Conservation (phyloP, 2,329 filamentous ascomycete species). For the Colletotrichum sp. region DNA sequence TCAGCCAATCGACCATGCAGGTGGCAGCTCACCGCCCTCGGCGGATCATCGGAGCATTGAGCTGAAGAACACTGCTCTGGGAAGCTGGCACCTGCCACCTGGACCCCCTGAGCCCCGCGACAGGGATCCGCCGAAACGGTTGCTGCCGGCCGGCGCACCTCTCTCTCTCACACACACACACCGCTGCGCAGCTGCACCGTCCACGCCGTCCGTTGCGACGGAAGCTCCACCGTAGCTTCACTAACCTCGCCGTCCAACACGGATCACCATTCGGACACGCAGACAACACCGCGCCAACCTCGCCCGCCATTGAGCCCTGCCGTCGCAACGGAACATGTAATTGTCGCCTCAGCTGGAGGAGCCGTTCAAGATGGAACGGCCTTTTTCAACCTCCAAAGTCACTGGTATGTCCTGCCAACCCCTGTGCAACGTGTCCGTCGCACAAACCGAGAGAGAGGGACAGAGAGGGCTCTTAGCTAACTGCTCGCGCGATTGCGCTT, state of each 20-base stretch:
- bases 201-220: background rate
- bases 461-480: background rate
- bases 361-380: slow-evolving; percentile 65
- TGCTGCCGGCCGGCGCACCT: background rate
- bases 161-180: background rate
- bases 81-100: background rate
- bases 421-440: background rate
- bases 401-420: slow-evolving; percentile 58
- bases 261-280: background rate
- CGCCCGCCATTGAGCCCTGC: background rate
- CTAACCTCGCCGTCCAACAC: background rate
- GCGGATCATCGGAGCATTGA: background rate
- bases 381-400: slow-evolving; percentile 77
- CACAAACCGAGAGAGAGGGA: background rate
- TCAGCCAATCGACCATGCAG: background rate
- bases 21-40: slow-evolving; percentile 2
- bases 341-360: slow-evolving; percentile 13
- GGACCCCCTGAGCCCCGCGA: background rate
- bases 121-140: background rate
- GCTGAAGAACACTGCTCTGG: background rate
- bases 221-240: slow-evolving; percentile 7
- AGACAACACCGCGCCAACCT: background rate
- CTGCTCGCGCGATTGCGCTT: background rate
- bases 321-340: slow-evolving; percentile 7
- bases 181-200: background rate